Base-by-base conservation (phyloP, 257 asterid genomes). In the Nicotiana obtusifolia region DNA sequence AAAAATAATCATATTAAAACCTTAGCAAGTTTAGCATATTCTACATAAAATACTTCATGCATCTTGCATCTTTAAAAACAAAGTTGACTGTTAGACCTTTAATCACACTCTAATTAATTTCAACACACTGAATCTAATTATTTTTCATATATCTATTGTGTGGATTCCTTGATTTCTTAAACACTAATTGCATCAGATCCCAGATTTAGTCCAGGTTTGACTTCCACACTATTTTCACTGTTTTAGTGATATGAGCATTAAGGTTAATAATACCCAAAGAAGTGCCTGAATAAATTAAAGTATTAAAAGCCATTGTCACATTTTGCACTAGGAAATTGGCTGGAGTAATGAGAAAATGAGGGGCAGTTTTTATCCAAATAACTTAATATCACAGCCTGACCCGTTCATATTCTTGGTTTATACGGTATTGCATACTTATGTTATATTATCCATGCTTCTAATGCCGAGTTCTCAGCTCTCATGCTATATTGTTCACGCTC, bases 181-280 rank as follows among this genome's bases (percentile, higher is more conserved):
- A 24, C 79, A 13, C 79, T 47, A 44, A 22, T 71, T 71, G 78
- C 61, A 15, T 73, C 61, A 24, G 79, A 47, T 73, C 79, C 79
- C 61, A 73, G 41, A 73, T 73, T 73, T 47, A 47, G 37, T 22
- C 15, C 61, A 73, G 24, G 24, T 73, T 47, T 47, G 15, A 73
- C 61, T 73, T 73, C 15, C 41, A 14, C 79, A 73, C 79, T 73
- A 14, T 47, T 44, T 47, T 5, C 79, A 13, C 60, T 47, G 37
- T 11, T 4, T 47, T 14, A 41, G 57, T 47, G 4, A 44, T 14
- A 7, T 13, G 20, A 71, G 35, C 60, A 7, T 41, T 56, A 69
- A 11, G 20, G 22, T 54, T 22, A 71, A 3, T 22, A 71, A 69
- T 13, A 71, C 35, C 60, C 22, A 47, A 71, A 22, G 20, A 22